Evolutionary conservation across 805 yeast species (phyloP).

Genomic region (Jamesozyma lodderae): DNA sequence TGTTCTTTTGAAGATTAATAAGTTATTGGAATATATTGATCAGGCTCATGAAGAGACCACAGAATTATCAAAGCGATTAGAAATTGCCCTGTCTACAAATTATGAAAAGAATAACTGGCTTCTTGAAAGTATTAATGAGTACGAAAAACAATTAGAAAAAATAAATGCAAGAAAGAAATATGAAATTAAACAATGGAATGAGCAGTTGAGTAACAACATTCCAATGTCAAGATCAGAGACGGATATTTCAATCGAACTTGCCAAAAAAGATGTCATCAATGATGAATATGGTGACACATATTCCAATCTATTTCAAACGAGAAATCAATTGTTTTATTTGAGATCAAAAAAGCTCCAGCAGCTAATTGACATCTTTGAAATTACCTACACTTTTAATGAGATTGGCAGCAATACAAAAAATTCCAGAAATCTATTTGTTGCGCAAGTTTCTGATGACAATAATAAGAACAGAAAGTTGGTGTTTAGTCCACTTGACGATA

Average conservation of each 20-base stretch:
- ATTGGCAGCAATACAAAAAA: too few species aligned
- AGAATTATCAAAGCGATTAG: slow-evolving; percentile 11
- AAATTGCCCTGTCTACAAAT: slow-evolving; percentile 2
- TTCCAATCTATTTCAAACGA: slow-evolving; percentile 16
- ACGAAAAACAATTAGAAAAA: slow-evolving; percentile 6
- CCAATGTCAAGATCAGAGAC: neutral
- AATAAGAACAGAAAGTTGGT: neutral
- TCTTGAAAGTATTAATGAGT: slow-evolving; percentile 4
- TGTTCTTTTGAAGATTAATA: slow-evolving; percentile 22
- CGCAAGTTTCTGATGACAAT: neutral
- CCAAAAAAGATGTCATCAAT: slow-evolving; percentile 2
- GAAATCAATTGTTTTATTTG: slow-evolving; percentile 10
- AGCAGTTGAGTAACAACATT: neutral
- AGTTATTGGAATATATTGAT: slow-evolving; percentile 20
- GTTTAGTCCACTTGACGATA: slow-evolving; percentile 3
- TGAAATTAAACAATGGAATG: neutral
- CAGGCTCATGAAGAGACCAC: slow-evolving; percentile 17
- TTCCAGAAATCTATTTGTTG: neutral
- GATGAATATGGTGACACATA: slow-evolving; percentile 24
- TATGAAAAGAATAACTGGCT: slow-evolving; percentile 4
- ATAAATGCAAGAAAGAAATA: slow-evolving; percentile 1
- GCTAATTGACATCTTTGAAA: slow-evolving; percentile 8
- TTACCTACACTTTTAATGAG: neutral
- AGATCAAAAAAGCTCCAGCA: slow-evolving; percentile 15
- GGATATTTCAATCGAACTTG: neutral